These are phyloP conservation scores for Saccharomycopsis vini DNA, from an alignment of 805 yeast species.

Conservation along the genomic window DNA sequence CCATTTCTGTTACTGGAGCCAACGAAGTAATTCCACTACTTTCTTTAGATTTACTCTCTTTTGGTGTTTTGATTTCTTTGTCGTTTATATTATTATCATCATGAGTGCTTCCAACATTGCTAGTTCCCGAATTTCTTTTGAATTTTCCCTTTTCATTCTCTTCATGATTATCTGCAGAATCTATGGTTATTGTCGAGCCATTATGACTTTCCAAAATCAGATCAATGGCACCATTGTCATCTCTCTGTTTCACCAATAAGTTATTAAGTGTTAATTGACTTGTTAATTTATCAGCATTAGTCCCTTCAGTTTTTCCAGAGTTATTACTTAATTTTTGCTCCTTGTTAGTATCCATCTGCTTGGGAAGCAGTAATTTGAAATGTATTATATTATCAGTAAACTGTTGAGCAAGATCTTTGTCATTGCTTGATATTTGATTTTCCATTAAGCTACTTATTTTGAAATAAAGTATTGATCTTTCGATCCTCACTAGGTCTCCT, in stretches of 20 bases:
- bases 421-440: slow-evolving; percentile 12
- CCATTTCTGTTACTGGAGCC: slow-evolving; percentile 15
- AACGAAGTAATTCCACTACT: slow-evolving; percentile 7
- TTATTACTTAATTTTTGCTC: no score
- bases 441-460: slow-evolving; percentile 18
- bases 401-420: slow-evolving; percentile 8
- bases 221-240: not conserved
- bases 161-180: slow-evolving; percentile 9
- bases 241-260: no score
- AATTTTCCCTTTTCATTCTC: no score
- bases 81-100: not conserved
- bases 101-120: no score
- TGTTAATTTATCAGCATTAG: no score
- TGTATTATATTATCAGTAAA: not conserved
- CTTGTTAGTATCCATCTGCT: no score
- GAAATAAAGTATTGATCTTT: slow-evolving; percentile 45
- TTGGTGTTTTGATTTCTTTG: not conserved
- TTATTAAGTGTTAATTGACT: no score
- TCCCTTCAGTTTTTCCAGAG: no score
- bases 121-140: no score
- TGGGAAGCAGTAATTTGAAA: not conserved
- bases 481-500: slow-evolving; percentile 74
- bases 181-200: slow-evolving; percentile 12
- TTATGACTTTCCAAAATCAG: not conserved
- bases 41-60: no score